Base-by-base conservation (phyloP, 2,329 filamentous ascomycete species). In the Dactylellina parvicollis region DNA sequence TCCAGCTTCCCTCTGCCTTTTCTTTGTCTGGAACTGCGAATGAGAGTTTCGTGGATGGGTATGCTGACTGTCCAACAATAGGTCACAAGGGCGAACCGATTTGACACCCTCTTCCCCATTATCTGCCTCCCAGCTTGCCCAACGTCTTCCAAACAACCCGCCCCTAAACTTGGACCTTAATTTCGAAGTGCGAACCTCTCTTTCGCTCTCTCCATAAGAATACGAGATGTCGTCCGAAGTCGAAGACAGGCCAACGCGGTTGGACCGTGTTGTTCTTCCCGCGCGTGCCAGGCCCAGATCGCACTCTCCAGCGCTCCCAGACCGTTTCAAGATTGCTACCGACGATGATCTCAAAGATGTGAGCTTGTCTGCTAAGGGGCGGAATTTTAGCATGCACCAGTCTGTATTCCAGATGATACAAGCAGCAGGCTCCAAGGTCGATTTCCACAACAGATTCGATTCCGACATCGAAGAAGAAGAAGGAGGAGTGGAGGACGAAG, bases 391-490 rank as follows among this genome's bases (percentile, higher is more conserved):
- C 78, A 92, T 96, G 88, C 95, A 96, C 81, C 93, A 96, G 83
- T 96, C 92, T 76, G 89, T 98, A 62, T 96, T 97, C 80, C 92
- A 92, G 60, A 87, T 98, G 82, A 93, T 98, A 76, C 91, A 93
- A 4, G 92, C 92, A 14, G 92, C 92, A 36, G 92, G 92, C 4
- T 93, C 92, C 28, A 88, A 88, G 70, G 89, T 90, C 56, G 90
- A 96, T 81, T 92, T 96, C 79, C 89, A 91, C 80, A 86, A 90
- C 70, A 87, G 90, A 36, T 94, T 95, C 80, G 90, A 92, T 78
- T 90, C 90, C 76, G 92, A 90, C 40, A 95, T 73, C 30, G 69
- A 73, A 18, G 69, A 94, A 77, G 69, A 73, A n/a, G 69, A 94
- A 77, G 92, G 92, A 75, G 90, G 91, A 50, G 78, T 82, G n/a